Conservation (phyloP, 805 yeast species). For the Kazachstania kunashirensis region DNA sequence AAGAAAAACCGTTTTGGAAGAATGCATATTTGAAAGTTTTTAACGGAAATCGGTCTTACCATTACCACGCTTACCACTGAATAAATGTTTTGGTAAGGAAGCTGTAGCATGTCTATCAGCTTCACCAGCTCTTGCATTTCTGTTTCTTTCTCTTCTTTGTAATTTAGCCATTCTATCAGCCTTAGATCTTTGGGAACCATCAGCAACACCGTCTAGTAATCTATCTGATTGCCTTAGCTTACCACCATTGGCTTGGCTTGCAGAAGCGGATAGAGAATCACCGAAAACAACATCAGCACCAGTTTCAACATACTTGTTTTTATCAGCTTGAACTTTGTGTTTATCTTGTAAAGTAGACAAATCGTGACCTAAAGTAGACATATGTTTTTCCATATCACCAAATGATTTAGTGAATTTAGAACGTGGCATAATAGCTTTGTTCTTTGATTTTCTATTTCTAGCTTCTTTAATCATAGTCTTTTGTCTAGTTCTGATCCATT, state of each 20-base stretch:
- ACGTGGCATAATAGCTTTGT: conserved; percentile 82
- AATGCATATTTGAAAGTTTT: too few species aligned
- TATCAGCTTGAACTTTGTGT: conserved; percentile 32
- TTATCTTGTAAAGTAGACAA: conserved; percentile 53
- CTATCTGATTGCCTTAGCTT: conserved; percentile 59
- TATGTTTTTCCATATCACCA: conserved; percentile 75
- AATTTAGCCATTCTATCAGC: conserved; percentile 81
- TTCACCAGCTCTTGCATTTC: conserved; percentile 89
- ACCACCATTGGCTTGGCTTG: conserved; percentile 31
- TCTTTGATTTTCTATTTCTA: conserved; percentile 78
- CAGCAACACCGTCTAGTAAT: conserved; percentile 76
- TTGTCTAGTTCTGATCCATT: conserved; percentile 93
- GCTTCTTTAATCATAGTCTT: conserved; percentile 86
- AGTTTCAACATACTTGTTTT: conserved; percentile 35
- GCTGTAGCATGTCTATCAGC: conserved; percentile 86
- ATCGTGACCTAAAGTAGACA: conserved; percentile 86
- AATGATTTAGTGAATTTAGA: conserved; percentile 72
- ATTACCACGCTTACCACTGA: conserved; percentile 92
- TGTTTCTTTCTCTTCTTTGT: conserved; percentile 89
- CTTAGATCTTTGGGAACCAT: conserved; percentile 69
- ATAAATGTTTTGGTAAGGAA: conserved; percentile 85
- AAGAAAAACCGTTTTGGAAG: too few species aligned
- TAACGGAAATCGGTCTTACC: conserved; percentile 89
- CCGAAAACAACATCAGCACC: conserved; percentile 78
- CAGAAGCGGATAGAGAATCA: conserved; percentile 31